phyloP scores from a whole-genome alignment of 2,329 filamentous ascomycete genomes.

The Claviceps purpurea region DNA sequence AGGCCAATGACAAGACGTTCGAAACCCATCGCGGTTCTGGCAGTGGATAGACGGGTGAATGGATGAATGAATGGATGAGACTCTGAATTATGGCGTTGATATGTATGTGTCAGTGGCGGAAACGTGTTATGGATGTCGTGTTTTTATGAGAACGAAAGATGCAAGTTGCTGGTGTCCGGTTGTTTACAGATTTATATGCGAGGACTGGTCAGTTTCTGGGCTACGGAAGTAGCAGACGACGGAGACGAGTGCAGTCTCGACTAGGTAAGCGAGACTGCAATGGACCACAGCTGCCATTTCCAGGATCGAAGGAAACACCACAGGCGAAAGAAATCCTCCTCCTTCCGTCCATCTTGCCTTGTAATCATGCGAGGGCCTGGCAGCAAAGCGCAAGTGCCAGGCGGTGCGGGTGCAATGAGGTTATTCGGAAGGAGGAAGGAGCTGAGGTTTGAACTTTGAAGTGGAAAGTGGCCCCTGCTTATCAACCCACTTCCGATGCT shows the following conservation, averaged over 20 bases:
- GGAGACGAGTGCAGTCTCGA: background rate
- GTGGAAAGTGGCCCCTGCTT: background rate
- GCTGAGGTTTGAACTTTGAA: background rate
- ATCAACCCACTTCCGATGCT: no score
- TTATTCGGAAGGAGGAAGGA: background rate
- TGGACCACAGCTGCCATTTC: background rate
- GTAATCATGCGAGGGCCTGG: background rate
- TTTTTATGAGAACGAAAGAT: background rate
- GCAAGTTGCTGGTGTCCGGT: background rate
- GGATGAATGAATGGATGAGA: background rate
- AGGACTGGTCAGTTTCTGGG: background rate
- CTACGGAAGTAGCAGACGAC: background rate
- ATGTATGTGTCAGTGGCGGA: background rate
- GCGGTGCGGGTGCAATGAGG: background rate
- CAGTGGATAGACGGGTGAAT: no score
- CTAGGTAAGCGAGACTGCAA: background rate
- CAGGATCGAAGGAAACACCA: background rate
- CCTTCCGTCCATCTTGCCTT: background rate
- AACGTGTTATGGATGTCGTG: background rate
- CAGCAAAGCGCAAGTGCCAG: background rate
- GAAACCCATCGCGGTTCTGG: conserved; percentile 19
- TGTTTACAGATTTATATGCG: background rate
- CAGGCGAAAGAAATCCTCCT: no score
- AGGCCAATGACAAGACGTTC: conserved; percentile 27
- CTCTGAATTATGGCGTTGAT: background rate